A percentile compares a stretch with the other conserved stretches of the same genome.
phyloP scores from a whole-genome alignment of 1,284 basidiomycete species.

The Microbotryum silenes-acaulis region DNA sequence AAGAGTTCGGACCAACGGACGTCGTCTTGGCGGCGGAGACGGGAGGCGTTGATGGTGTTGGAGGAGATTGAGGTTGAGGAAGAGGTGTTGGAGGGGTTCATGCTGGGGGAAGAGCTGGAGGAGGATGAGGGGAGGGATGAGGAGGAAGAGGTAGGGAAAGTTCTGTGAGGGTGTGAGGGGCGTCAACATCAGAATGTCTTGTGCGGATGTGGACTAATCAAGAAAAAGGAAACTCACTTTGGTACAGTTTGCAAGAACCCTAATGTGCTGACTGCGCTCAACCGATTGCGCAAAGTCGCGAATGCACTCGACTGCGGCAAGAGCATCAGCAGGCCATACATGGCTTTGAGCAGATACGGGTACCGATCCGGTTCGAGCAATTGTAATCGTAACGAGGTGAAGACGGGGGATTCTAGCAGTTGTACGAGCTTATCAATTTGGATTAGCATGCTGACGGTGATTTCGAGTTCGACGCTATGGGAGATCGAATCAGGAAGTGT shows the following conservation, averaged over 20 bases:
- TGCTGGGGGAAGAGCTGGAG: conserved; percentile 15
- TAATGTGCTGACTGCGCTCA: conserved; percentile 89
- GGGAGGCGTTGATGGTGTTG: conserved; percentile 41
- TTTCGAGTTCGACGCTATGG: conserved; percentile 82
- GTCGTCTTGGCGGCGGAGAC: conserved; percentile 49
- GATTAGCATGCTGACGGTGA: conserved; percentile 87
- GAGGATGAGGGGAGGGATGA: not conserved
- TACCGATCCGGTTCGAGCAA: conserved; percentile 94
- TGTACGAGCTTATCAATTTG: conserved; percentile 98
- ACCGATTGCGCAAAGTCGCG: conserved; percentile 82
- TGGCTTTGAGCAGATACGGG: conserved; percentile 92
- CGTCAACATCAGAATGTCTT: not conserved
- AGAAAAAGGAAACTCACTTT: conserved; percentile 55
- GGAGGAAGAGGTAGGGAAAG: no score
- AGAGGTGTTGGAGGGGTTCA: conserved; percentile 29
- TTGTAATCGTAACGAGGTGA: conserved; percentile 94
- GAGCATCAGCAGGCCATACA: conserved; percentile 96
- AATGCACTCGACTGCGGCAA: conserved; percentile 96
- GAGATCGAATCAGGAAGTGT: not conserved
- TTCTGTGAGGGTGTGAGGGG: not conserved
- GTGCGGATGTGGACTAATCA: not conserved
- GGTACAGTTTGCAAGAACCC: conserved; percentile 84
- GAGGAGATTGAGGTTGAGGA: conserved; percentile 44
- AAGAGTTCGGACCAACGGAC: conserved; percentile 83
- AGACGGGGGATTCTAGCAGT: conserved; percentile 94